A percentile compares a stretch with the other conserved stretches of the same genome.
These are phyloP conservation scores for Brassica hybrid DNA, from an alignment of 441 rosid genomes.

Conservation along the genomic window DNA sequence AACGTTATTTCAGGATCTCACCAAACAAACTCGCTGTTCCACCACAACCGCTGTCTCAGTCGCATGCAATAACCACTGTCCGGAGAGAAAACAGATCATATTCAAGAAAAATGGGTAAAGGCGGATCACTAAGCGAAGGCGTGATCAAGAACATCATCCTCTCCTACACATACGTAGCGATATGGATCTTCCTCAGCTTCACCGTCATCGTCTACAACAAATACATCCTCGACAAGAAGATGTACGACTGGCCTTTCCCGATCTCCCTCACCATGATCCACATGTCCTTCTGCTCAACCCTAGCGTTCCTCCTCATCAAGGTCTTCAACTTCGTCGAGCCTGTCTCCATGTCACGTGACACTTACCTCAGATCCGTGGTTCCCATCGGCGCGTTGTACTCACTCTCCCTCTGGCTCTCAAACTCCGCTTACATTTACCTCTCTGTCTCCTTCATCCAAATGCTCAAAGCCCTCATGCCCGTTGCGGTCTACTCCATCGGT, in stretches of 20 bases:
- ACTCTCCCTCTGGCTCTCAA: conserved; percentile 85
- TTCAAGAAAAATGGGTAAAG: conserved; percentile 59
- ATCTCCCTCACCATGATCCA: conserved; percentile 96
- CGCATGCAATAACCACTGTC: conserved; percentile 30
- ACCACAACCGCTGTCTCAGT: conserved; percentile 31
- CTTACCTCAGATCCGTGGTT: conserved; percentile 76
- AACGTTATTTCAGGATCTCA: conserved; percentile 43
- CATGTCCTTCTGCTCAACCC: conserved; percentile 88
- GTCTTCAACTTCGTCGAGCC: conserved; percentile 90
- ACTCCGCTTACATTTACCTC: conserved; percentile 87
- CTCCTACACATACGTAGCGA: conserved; percentile 83
- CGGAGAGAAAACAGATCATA: neutral
- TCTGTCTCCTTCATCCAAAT: conserved; percentile 74
- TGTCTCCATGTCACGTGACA: conserved; percentile 83
- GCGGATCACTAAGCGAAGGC: conserved; percentile 76
- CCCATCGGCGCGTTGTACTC: conserved; percentile 91
- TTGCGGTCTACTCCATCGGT: neutral
- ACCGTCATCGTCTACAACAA: conserved; percentile 97
- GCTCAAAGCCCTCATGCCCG: conserved; percentile 8
- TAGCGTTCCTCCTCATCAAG: conserved; percentile 86
- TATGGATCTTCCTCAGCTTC: conserved; percentile 97
- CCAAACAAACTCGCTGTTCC: conserved; percentile 12
- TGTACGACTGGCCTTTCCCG: conserved; percentile 96
- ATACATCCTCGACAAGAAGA: conserved; percentile 93
- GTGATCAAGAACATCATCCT: conserved; percentile 84